These are phyloP conservation scores for Brassica rapa DNA, from an alignment of 345 rosid genomes.

Conservation along the genomic window DNA sequence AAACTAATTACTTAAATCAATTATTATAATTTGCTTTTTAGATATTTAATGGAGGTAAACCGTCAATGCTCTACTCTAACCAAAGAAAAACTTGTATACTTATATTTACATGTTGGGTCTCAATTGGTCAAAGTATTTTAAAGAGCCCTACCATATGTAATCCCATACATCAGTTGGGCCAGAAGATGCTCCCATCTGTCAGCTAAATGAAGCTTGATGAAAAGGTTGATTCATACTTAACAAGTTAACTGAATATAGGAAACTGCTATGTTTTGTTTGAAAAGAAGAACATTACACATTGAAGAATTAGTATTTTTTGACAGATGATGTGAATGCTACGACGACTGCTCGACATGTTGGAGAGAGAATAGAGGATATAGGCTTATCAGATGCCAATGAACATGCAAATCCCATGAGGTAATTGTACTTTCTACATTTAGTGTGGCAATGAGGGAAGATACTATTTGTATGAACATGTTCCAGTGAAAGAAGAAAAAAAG, in stretches of 20 bases:
- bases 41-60: too few relatives aligned
- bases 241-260: neutral
- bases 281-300: too few relatives aligned
- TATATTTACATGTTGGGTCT: neutral
- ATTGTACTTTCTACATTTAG: neutral
- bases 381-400: too few relatives aligned
- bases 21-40: too few relatives aligned
- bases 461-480: neutral
- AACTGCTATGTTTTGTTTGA: neutral
- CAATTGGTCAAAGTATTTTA: neutral
- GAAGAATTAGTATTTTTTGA: too few relatives aligned
- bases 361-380: too few relatives aligned
- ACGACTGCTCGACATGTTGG: too few relatives aligned
- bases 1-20: too few relatives aligned
- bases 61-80: too few relatives aligned
- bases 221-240: neutral
- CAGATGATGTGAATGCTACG: too few relatives aligned
- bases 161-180: conserved; percentile 18
- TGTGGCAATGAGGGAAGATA: conserved; percentile 1
- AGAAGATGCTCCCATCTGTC: neutral
- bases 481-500: conserved; percentile 3
- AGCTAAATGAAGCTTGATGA: neutral
- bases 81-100: neutral
- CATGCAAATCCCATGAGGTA: conserved; percentile 11
- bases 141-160: neutral